phyloP scores from a whole-genome alignment of 208 protist genomes.

The Lotmaria passim region DNA sequence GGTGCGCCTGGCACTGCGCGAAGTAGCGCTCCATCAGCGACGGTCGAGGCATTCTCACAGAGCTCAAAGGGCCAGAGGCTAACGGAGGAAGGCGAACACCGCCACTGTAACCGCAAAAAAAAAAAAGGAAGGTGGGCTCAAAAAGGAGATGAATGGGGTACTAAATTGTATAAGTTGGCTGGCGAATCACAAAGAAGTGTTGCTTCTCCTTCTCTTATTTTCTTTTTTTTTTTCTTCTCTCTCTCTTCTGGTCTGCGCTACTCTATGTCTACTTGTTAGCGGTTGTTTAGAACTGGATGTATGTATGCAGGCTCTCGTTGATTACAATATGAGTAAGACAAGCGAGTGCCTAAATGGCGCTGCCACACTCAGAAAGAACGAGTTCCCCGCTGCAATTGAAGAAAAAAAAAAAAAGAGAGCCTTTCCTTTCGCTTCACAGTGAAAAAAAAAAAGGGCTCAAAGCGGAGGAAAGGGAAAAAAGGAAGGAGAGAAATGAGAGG shows the following conservation, averaged over 20 bases:
- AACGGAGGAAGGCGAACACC: not conserved
- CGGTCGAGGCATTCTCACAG: constrained; percentile 40
- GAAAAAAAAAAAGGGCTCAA: not conserved
- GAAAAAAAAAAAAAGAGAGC: too few species aligned
- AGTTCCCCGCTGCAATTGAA: too few species aligned
- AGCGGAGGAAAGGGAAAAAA: constrained; percentile 11
- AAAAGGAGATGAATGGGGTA: too few species aligned
- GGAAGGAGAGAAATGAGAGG: too few species aligned
- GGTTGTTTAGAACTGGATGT: constrained; percentile 4
- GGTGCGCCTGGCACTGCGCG: constrained; percentile 51
- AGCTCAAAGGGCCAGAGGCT: not conserved
- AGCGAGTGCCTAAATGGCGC: too few species aligned
- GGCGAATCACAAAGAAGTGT: not conserved
- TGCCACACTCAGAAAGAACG: too few species aligned
- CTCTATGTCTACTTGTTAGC: too few species aligned
- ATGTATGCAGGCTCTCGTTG: constrained; percentile 1
- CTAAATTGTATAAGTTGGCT: too few species aligned
- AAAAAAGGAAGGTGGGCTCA: constrained; percentile 5
- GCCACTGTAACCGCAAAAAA: constrained; percentile 16
- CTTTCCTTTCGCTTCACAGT: too few species aligned
- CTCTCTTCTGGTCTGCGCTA: not conserved
- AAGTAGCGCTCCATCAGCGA: constrained; percentile 57
- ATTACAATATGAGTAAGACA: not conserved
- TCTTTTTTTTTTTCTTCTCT: constrained; percentile 10
- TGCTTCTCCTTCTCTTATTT: not conserved